These are phyloP conservation scores for Endocladia muricata DNA, from an alignment of 31 red algal species.

Conservation along the genomic window DNA sequence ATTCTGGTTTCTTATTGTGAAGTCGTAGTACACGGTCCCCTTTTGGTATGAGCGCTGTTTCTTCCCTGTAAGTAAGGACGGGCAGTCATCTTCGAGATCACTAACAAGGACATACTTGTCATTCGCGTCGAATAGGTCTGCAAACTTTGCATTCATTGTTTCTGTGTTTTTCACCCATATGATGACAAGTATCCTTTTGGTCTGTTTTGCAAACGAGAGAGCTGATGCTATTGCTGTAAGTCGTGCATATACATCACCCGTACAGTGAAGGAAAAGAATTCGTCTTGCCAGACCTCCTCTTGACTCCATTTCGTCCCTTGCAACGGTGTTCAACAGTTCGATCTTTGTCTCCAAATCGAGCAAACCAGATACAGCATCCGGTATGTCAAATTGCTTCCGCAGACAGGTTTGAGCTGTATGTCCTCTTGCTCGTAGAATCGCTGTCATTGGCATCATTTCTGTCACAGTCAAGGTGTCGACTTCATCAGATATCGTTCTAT, in stretches of 20 bases:
- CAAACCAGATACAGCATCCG: neutral
- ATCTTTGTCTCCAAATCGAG: neutral
- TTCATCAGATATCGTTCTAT: neutral
- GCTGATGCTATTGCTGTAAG: conserved; percentile 26
- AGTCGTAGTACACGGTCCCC: no score
- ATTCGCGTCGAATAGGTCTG: neutral
- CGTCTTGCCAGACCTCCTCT: neutral
- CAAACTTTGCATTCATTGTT: neutral
- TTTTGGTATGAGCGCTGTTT: neutral
- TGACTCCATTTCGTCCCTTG: neutral
- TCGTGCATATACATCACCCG: conserved; percentile 6
- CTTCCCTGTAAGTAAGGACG: neutral
- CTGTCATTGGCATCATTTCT: neutral
- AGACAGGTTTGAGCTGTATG: neutral
- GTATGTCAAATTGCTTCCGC: conserved; percentile 11
- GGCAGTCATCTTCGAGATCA: neutral
- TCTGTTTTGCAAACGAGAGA: conserved; percentile 21
- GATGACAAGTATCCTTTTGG: conserved; percentile 11
- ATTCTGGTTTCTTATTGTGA: neutral
- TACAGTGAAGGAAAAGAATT: conserved; percentile 22
- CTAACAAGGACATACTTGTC: neutral
- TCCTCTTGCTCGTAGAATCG: neutral
- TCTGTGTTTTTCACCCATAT: conserved; percentile 3
- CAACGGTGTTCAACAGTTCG: neutral
- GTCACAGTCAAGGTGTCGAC: neutral